Conservation (phyloP, 2,329 filamentous ascomycete species). For the Graphiopsis chlorocephala region DNA sequence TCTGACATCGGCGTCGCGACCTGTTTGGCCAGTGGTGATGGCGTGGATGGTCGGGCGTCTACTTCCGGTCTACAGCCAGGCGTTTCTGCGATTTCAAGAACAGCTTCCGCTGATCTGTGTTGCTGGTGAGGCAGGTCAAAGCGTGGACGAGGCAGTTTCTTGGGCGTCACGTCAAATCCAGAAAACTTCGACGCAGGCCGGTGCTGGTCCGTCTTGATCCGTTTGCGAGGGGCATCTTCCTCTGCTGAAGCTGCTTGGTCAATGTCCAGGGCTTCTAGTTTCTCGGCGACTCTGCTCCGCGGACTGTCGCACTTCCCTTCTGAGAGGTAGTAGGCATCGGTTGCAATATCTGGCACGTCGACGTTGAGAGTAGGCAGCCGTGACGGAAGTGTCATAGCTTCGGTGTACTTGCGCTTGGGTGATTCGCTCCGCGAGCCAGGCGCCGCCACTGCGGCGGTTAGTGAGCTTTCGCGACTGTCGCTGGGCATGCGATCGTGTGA, state of each 20-base stretch:
- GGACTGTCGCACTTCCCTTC: conserved; percentile 26
- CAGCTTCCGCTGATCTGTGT: neutral
- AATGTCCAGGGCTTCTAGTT: conserved; percentile 24
- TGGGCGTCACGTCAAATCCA: conserved; percentile 2
- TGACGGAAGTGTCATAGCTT: conserved; percentile 14
- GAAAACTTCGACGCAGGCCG: neutral
- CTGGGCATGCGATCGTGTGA: conserved; percentile 1
- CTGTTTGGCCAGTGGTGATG: conserved; percentile 17
- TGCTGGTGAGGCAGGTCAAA: neutral
- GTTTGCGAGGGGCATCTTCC: conserved; percentile 5
- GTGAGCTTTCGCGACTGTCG: neutral
- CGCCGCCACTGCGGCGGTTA: neutral
- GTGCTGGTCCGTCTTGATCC: neutral
- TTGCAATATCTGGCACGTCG: conserved; percentile 5
- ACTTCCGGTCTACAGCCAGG: conserved; percentile 19
- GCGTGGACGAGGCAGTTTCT: neutral
- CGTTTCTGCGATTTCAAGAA: conserved; percentile 22
- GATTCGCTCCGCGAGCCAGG: conserved; percentile 4
- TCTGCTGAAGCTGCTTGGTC: neutral
- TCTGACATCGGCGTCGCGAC: conserved; percentile 2
- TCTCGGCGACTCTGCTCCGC: conserved; percentile 29
- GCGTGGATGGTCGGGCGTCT: conserved; percentile 18
- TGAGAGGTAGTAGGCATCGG: neutral
- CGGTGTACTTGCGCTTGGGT: conserved; percentile 13
- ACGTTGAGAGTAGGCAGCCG: conserved; percentile 10